phyloP scores from a whole-genome alignment of 2,329 filamentous ascomycete genomes.

The Thielaviopsis punctulata region DNA sequence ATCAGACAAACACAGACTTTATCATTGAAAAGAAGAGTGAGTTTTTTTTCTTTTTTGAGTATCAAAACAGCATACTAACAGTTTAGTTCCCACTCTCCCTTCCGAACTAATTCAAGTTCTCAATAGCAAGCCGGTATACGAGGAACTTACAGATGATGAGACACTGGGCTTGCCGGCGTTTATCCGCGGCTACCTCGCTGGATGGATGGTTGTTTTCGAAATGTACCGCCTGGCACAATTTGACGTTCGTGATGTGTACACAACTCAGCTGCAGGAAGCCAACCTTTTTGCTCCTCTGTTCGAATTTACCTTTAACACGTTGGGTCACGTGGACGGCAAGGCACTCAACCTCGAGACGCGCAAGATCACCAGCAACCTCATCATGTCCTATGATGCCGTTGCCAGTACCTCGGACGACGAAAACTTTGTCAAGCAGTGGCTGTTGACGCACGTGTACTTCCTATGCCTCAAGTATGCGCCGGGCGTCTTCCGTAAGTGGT shows the following conservation, averaged over 20 bases:
- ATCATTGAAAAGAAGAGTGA: not conserved
- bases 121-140: slow-evolving; percentile 56
- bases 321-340: slow-evolving; percentile 60
- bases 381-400: slow-evolving; percentile 35
- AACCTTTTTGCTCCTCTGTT: slow-evolving; percentile 53
- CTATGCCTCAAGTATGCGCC: slow-evolving; percentile 61
- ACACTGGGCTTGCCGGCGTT: slow-evolving; percentile 51
- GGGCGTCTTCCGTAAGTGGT: slow-evolving; percentile 69
- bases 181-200: slow-evolving; percentile 66
- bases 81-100: slow-evolving; percentile 48
- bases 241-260: slow-evolving; percentile 68
- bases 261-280: slow-evolving; percentile 58
- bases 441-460: slow-evolving; percentile 77
- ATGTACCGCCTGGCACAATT: slow-evolving; percentile 63
- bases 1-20: not conserved
- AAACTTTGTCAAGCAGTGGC: slow-evolving; percentile 51
- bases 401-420: slow-evolving; percentile 45
- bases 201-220: slow-evolving; percentile 83
- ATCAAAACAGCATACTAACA: not conserved
- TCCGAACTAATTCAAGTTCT: slow-evolving; percentile 74
- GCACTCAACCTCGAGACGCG: slow-evolving; percentile 57
- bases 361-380: slow-evolving; percentile 39
- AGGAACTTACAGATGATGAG: slow-evolving; percentile 46
- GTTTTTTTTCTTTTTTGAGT: not conserved
- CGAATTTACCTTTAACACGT: slow-evolving; percentile 65